Evolutionary conservation across 331 rosid species (phyloP), one percentile per base, ranked within the genome.

Genomic region (Malus hybrid): DNA sequence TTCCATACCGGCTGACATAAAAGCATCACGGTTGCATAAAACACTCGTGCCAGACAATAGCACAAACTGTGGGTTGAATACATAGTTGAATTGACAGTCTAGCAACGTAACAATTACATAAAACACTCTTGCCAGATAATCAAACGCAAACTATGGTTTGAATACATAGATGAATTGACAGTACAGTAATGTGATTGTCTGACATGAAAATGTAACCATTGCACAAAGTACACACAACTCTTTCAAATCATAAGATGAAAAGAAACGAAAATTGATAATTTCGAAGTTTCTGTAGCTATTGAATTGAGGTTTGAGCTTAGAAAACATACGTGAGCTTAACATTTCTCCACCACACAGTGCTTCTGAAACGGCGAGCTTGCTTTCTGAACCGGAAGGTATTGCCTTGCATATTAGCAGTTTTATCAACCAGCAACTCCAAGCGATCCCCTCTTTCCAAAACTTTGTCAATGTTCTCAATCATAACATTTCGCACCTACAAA

Each of bases 401-500:
- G 71, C 93, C 99, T 89, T 95, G 99, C 97, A 95, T 90, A 76
- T 89, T 89, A 34, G 87, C 78, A 76, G 99, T 85, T 83, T 92
- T 95, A 86, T 95, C 99, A 74, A 95, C 99, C 79, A 95, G 86
- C 83, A 95, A 88, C 66, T 95, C 99, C 85, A 95, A 83, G 42
- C 99, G 88, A 74, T 92, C 99, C 19, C 99, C 99, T 87, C 99
- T 83, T 20, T 95, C 99, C 39, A 95, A 79, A 77, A 95, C 99
- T 77, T 95, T 92, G 85, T 95, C 99, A 75, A 95, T 95, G 75
- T 95, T 95, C 80, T 95, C 97, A 77, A 95, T 92, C 97, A 95
- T 95, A 65, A 95, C 99, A 72, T 87, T 90, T 4, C 96, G 80
- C 67, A 95, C 99, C 99, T 92, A 78, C 69, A 31, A 66, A 71